Evolutionary conservation across 2,329 filamentous ascomycete species (phyloP), one percentile per base, ranked within the genome.

Genomic region (Cladophialophora psammophila): DNA sequence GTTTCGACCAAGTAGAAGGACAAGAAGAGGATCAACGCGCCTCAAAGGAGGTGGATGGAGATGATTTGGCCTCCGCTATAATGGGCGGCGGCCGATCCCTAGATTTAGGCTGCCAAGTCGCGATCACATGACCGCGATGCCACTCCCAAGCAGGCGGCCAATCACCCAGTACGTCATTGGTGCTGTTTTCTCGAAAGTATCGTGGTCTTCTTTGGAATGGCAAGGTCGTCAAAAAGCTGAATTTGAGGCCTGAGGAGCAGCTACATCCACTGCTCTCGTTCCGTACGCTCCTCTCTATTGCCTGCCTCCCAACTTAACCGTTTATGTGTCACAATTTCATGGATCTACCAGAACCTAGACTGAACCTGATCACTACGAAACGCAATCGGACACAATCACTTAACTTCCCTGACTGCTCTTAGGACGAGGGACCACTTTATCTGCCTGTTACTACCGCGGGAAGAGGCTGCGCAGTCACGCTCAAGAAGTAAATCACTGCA

Each of bases 1-100:
- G 36, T 40, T 20, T 50, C 50, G 45, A 63, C 54, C 20, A 60
- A 36, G 45, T 53, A 18, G 54, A 64, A 61, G 50, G 52, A 60
- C 52, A 38, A 61, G 34, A 61, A n/a, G 45, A 50, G 18, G 45
- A 12, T 50, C 18, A 50, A 50, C 45, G 45, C 45, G 45, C 45
- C 45, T 10, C 45, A 12, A 50, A 12, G 45, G 45, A 50, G 45
- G n/a, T 50, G 45, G 45, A 50, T 50, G 45, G 45, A 50, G 45
- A 26, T 50, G 45, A 18, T 26, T 50, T 50, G 45, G 6, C 45
- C 45, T 50, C 20, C 45, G 20, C 45, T 31, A 50, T 50, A 20
- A n/a, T 26, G 26, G 26, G 26, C 26, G 26, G 40, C 45, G 18
- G 45, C 45, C 18, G 45, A 50, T 50, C 45, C 4, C 45, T 50